Evolutionary conservation across 2,329 filamentous ascomycete genomes (phyloP), one percentile per base, ranked within the genome.

Genomic region (Alternaria sp.): DNA sequence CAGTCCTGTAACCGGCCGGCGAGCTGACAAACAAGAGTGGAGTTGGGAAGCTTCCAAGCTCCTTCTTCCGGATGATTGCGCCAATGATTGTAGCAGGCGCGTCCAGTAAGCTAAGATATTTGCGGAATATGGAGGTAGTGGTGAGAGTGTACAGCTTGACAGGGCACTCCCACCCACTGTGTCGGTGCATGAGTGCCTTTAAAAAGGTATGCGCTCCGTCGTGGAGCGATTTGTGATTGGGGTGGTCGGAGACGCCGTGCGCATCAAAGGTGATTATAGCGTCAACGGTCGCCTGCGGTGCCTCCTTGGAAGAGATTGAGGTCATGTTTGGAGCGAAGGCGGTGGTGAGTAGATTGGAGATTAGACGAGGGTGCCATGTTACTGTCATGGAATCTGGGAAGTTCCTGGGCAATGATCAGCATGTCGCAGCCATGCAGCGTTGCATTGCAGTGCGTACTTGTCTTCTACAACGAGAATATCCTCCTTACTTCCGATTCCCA

Each of bases 151-250:
- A 99, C 34, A 99, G 81, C 65, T 91, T 89, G 28, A 97, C 88
- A 3, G 93, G 93, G 68, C 86, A 88, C 1, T 87, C 81, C 84
- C 87, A 91, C 1, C 88, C 90, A 5, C 86, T 78, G 67, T 87
- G 84, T 56, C 86, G 85, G 51, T 85, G 85, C 78, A 90, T 87
- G 51, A 97, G 84, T 7, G 83, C 79, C 52, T 84, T 81, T 54
- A 96, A 78, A 77, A 97, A 98, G 49, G 86, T 79, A 46, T 87
- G 86, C 7, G 93, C 92, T 58, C 94, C 95, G 77, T 91, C 86
- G 81, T 93, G 93, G 8, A 98, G 87, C 6, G 93, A 93, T 64
- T 91, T 91, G 81, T 99, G 95, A 82, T 99, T 99, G 22, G 93
- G 93, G 79, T 99, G 95, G 43, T 87, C 87, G 59, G 93, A 97